Evolutionary conservation across 2,329 filamentous ascomycete genomes (phyloP).

Genomic region (Fusarium acutatum): DNA sequence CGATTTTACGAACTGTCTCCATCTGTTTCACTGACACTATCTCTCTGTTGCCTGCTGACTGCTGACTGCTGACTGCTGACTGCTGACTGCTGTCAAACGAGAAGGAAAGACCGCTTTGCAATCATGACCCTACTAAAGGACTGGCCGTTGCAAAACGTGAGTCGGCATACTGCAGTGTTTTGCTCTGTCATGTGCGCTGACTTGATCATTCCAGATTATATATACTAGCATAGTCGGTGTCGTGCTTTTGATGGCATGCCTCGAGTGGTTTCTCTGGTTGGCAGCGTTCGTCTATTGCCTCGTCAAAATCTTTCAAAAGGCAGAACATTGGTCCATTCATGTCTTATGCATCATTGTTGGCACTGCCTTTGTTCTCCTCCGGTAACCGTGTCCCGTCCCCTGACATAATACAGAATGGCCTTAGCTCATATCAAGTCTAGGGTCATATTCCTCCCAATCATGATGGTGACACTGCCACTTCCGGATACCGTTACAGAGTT

Average conservation of each 20-base stretch:
- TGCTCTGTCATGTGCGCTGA: neutral
- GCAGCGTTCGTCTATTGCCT: slow-evolving; percentile 94
- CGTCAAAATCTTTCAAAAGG: slow-evolving; percentile 86
- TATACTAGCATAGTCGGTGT: slow-evolving; percentile 84
- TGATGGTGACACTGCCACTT: slow-evolving; percentile 90
- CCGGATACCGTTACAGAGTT: slow-evolving; percentile 75
- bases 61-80: neutral
- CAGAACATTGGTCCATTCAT: slow-evolving; percentile 85
- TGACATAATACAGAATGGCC: neutral
- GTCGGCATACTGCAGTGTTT: slow-evolving; percentile 12
- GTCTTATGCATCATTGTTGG: slow-evolving; percentile 81
- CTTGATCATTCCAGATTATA: slow-evolving; percentile 69
- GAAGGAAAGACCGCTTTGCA: neutral
- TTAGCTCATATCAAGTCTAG: slow-evolving; percentile 52
- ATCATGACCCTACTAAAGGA: slow-evolving; percentile 54
- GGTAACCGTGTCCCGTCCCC: slow-evolving; percentile 58
- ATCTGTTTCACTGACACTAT: neutral
- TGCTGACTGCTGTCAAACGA: neutral
- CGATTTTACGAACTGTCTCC: neutral
- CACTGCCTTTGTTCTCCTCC: slow-evolving; percentile 75
- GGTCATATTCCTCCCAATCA: slow-evolving; percentile 87
- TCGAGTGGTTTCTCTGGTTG: slow-evolving; percentile 96
- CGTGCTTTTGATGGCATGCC: slow-evolving; percentile 82
- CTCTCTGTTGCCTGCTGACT: neutral
- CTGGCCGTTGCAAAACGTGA: slow-evolving; percentile 61